A percentile compares a stretch with the other conserved stretches of the same genome.
Evolutionary conservation across 495 filamentous ascomycete species (phyloP).

Genomic region (Parathielavia appendiculata): DNA sequence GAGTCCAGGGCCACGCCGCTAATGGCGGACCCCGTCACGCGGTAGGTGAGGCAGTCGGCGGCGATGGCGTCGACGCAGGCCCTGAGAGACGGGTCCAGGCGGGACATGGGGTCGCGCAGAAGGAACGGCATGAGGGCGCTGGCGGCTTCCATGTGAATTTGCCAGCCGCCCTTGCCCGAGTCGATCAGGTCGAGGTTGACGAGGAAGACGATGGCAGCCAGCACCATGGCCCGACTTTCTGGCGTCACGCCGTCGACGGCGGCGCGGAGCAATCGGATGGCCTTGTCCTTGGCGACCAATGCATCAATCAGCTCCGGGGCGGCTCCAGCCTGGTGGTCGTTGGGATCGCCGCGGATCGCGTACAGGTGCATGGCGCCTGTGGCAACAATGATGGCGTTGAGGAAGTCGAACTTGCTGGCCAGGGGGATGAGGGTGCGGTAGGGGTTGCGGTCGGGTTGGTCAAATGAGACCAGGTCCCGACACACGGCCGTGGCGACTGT

Average conservation of each 20-base stretch:
- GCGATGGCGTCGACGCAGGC: conserved; percentile 39
- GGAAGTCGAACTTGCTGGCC: conserved; percentile 38
- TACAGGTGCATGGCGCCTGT: conserved; percentile 52
- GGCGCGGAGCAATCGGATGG: conserved; percentile 41
- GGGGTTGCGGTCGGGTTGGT: conserved; percentile 45
- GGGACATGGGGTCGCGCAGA: conserved; percentile 16
- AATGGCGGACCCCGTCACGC: conserved; percentile 36
- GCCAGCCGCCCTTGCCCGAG: conserved; percentile 51
- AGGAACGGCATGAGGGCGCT: conserved; percentile 38
- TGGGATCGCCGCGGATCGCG: conserved; percentile 24
- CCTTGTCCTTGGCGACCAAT: conserved; percentile 44
- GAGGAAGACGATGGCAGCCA: conserved; percentile 51
- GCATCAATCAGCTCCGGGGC: conserved; percentile 42
- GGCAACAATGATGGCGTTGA: conserved; percentile 49
- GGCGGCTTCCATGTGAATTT: conserved; percentile 49
- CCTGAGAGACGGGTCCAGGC: conserved; percentile 29
- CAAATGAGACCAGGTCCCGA: conserved; percentile 48
- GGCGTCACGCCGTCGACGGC: conserved; percentile 31
- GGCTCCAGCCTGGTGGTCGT: conserved; percentile 22
- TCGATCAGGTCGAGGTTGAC: conserved; percentile 56
- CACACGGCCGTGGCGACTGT: conserved; percentile 50
- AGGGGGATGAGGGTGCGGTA: conserved; percentile 48
- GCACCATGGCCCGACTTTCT: conserved; percentile 38
- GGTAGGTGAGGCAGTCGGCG: conserved; percentile 45
- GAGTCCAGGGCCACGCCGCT: conserved; percentile 14